Conservation (phyloP, 2,329 filamentous ascomycete genomes). For the Aspergillus persii region DNA sequence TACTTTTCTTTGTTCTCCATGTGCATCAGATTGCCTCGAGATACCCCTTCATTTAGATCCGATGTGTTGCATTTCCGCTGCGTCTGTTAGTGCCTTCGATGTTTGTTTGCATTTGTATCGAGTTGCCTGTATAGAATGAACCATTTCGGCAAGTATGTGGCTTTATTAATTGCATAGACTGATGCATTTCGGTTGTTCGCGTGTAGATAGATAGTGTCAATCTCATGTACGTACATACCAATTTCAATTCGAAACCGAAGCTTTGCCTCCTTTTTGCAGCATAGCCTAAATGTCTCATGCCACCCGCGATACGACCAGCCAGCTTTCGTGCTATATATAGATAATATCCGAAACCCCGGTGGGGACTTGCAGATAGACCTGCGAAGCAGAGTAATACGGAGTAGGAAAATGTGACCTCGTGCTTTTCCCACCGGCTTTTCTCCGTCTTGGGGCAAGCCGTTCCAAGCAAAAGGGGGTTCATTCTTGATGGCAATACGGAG, state of each 20-base stretch:
- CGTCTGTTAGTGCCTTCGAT: not conserved
- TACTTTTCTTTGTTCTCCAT: not conserved
- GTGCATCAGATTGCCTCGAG: slow-evolving; percentile 4
- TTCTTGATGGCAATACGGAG: too few species aligned
- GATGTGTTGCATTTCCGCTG: not conserved
- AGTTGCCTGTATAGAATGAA: not conserved
- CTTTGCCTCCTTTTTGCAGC: not conserved
- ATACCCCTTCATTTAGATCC: slow-evolving; percentile 1
- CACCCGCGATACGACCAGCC: too few species aligned
- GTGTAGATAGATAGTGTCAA: not conserved
- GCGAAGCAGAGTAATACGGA: too few species aligned
- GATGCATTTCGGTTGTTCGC: not conserved
- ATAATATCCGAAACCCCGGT: not conserved
- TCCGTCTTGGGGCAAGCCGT: too few species aligned
- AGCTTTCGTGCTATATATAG: not conserved
- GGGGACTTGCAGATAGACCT: too few species aligned
- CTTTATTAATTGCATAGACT: not conserved
- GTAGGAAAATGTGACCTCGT: too few species aligned
- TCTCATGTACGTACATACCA: not conserved
- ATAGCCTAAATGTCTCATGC: not conserved
- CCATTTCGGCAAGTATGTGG: not conserved
- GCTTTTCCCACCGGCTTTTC: too few species aligned
- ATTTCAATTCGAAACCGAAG: not conserved
- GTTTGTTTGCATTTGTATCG: not conserved
- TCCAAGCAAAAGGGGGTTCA: too few species aligned